Conservation (phyloP, 2,329 filamentous ascomycete species). For the Aspergillus pseudoterreus region DNA sequence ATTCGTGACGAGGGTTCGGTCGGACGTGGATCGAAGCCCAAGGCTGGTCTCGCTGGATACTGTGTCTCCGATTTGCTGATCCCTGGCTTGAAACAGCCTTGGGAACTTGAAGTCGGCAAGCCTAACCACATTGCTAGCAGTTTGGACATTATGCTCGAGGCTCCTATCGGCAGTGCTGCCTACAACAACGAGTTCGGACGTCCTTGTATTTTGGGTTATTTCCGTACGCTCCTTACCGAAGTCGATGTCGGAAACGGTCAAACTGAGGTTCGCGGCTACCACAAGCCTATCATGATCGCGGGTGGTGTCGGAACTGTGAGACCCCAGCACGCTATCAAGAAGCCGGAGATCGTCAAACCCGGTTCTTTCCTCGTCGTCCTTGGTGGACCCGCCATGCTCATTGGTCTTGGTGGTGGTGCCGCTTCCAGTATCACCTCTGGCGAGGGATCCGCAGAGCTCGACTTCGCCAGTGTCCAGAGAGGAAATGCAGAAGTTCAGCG, state of each 20-base stretch:
- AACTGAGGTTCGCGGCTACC: slow-evolving; percentile 80
- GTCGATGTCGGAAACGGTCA: slow-evolving; percentile 58
- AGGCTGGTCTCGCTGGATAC: slow-evolving; percentile 87
- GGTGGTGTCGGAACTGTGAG: slow-evolving; percentile 90
- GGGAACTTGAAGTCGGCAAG: slow-evolving; percentile 88
- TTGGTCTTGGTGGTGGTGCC: slow-evolving; percentile 91
- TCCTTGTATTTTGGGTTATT: slow-evolving; percentile 83
- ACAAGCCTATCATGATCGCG: slow-evolving; percentile 98
- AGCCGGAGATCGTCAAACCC: slow-evolving; percentile 70
- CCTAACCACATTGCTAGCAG: slow-evolving; percentile 90
- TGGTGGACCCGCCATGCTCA: slow-evolving; percentile 94
- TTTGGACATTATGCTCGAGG: slow-evolving; percentile 96
- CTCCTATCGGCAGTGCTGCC: slow-evolving; percentile 86
- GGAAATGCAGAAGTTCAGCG: slow-evolving; percentile 96
- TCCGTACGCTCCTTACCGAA: slow-evolving; percentile 78
- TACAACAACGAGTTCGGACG: slow-evolving; percentile 99
- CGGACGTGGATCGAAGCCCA: slow-evolving; percentile 85
- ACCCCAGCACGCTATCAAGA: slow-evolving; percentile 86
- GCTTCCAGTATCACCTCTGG: slow-evolving; percentile 87
- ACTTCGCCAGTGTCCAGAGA: slow-evolving; percentile 95
- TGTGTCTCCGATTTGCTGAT: slow-evolving; percentile 93
- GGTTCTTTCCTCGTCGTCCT: slow-evolving; percentile 92
- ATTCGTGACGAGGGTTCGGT: slow-evolving; percentile 95
- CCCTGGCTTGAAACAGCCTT: slow-evolving; percentile 75
- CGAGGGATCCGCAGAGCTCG: slow-evolving; percentile 84